Evolutionary conservation across 208 protist genomes (phyloP).

Genomic region (Naegleria gruberi): DNA sequence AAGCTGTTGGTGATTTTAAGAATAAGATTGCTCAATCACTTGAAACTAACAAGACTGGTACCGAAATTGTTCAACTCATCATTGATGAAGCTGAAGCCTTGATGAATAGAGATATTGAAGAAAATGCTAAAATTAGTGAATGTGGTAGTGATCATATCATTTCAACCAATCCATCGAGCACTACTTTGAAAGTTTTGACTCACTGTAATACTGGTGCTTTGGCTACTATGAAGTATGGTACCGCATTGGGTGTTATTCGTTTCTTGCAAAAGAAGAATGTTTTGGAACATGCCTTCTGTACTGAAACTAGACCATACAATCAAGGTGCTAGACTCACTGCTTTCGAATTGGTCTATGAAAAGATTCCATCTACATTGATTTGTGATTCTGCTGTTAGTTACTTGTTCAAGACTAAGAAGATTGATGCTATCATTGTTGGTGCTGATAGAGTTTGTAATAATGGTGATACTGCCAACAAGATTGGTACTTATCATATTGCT

Average conservation of each 20-base stretch:
- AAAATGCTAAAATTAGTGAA: constrained; percentile 79
- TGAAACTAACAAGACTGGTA: neutral
- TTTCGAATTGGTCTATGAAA: constrained; percentile 83
- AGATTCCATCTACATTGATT: constrained; percentile 79
- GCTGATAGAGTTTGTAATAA: constrained; percentile 84
- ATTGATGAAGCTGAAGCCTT: constrained; percentile 66
- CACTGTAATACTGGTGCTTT: constrained; percentile 88
- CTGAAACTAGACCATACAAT: constrained; percentile 88
- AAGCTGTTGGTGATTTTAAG: constrained; percentile 63
- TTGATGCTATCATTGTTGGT: constrained; percentile 80
- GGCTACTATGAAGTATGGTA: constrained; percentile 79
- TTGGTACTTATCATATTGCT: constrained; percentile 85
- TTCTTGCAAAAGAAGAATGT: constrained; percentile 61
- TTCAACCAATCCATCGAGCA: constrained; percentile 18
- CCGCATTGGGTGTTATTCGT: constrained; percentile 81
- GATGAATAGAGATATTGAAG: constrained; percentile 67
- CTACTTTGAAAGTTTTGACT: constrained; percentile 67
- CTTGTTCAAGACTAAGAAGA: constrained; percentile 50
- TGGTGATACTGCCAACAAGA: constrained; percentile 89
- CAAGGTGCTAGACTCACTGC: constrained; percentile 83
- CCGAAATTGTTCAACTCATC: constrained; percentile 51
- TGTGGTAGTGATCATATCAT: constrained; percentile 68
- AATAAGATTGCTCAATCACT: constrained; percentile 39
- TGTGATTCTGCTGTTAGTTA: constrained; percentile 72
- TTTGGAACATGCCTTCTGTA: constrained; percentile 75